Base-by-base conservation (phyloP, 257 asterid species). In the Vinca minor region DNA sequence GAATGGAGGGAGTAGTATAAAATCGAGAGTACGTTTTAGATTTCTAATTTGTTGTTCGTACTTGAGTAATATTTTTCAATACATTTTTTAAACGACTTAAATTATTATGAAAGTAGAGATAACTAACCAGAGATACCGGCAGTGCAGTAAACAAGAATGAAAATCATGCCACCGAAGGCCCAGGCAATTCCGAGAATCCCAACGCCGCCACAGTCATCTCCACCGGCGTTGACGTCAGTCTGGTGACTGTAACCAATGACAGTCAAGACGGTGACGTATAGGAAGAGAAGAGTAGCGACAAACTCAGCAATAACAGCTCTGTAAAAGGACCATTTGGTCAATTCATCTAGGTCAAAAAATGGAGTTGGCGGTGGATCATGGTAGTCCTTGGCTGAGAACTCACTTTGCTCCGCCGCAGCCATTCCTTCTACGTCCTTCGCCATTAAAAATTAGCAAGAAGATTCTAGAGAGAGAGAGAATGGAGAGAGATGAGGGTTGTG, bases 121-220 rank as follows among this genome's bases (percentile, higher is more conserved):
- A n/a, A 47, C 68, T 74, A 54, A 86, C 95, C 95, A 34, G 95
- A 86, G 66, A 86, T 84, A 14, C 95, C 95, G 73, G 95, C 95
- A 42, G 95, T 86, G 81, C 95, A 86, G 91, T 86, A 86, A 76
- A 86, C 94, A 25, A 85, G 85, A 23, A 85, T 50, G 76, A 85
- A 84, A 13, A 84, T 84, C 87, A 86, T 86, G 77, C 95, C 95
- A 61, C 95, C 95, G 45, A 86, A 86, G 2, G 91, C 91, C 95
- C 95, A 86, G 23, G 95, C 95, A 63, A 86, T 86, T 5, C 95
- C 95, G 44, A 84, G 85, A 18, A 80, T 52, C 3, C 91, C 95
- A 4, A 86, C 91, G 36, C 95, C 91, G 70, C 74, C 85, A 49
- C 95, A 86, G 46, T 74, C 31, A 11, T 76, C 82, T 6, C 87